These are phyloP conservation scores for Inonotus obliquus DNA, from an alignment of 1,284 basidiomycete species.

Conservation along the genomic window DNA sequence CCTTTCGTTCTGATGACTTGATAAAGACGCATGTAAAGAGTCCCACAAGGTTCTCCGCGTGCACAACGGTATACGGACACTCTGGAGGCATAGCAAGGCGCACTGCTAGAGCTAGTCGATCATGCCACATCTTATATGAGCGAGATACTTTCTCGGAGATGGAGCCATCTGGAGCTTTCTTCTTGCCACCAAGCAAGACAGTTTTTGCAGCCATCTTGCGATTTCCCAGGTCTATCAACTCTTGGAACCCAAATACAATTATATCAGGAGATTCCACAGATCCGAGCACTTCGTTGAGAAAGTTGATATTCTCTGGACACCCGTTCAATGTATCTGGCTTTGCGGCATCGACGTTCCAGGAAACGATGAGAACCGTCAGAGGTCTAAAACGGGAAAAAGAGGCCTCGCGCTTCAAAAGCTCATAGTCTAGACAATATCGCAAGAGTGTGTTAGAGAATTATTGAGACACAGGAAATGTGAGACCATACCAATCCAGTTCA, in stretches of 20 bases:
- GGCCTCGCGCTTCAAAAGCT: slow-evolving; percentile 69
- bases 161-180: slow-evolving; percentile 27
- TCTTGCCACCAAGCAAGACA: slow-evolving; percentile 65
- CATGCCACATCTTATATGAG: slow-evolving; percentile 86
- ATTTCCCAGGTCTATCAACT: slow-evolving; percentile 91
- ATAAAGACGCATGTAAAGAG: slow-evolving; percentile 88
- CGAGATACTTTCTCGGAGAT: slow-evolving; percentile 78
- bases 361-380: slow-evolving; percentile 77
- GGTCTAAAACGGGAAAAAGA: slow-evolving; percentile 79
- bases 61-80: slow-evolving; percentile 70
- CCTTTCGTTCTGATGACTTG: slow-evolving; percentile 53
- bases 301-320: slow-evolving; percentile 59
- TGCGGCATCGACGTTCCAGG: slow-evolving; percentile 93
- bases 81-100: slow-evolving; percentile 63
- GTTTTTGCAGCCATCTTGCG: slow-evolving; percentile 90
- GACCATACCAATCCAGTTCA: slow-evolving; percentile 80
- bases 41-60: slow-evolving; percentile 88
- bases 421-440: slow-evolving; percentile 48
- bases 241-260: slow-evolving; percentile 92
- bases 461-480: background rate
- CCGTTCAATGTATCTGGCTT: slow-evolving; percentile 72
- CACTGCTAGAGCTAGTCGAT: slow-evolving; percentile 73
- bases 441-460: slow-evolving; percentile 15
- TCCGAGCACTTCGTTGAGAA: slow-evolving; percentile 67
- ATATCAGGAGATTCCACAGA: slow-evolving; percentile 80